phyloP scores from a whole-genome alignment of 345 rosid species.

The Viola odorata region DNA sequence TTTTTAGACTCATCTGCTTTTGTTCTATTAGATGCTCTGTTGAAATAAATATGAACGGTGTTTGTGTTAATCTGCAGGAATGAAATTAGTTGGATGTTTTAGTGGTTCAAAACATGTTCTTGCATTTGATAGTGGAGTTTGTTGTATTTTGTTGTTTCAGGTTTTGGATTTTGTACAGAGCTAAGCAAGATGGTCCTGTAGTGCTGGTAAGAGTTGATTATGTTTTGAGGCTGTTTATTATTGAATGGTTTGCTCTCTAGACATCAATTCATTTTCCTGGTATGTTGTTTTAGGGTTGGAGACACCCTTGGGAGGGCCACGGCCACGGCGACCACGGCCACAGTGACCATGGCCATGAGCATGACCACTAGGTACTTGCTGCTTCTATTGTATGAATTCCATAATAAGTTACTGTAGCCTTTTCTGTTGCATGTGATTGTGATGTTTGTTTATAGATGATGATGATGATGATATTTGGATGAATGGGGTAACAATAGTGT shows the following conservation, averaged over 20 bases:
- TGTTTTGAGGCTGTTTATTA: neutral
- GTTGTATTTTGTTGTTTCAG: conserved; percentile 34
- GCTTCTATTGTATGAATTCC: too few species aligned
- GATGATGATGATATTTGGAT: too few species aligned
- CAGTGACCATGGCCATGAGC: conserved; percentile 48
- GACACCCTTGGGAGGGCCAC: conserved; percentile 99
- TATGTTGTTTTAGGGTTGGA: conserved; percentile 61
- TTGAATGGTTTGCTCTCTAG: neutral
- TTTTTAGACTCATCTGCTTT: neutral
- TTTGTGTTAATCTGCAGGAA: neutral
- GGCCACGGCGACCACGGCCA: too few species aligned
- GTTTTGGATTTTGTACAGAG: conserved; percentile 95
- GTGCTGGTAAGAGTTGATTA: conserved; percentile 53
- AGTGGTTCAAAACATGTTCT: neutral
- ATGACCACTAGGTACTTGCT: conserved; percentile 47
- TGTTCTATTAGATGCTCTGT: neutral
- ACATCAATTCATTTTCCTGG: neutral
- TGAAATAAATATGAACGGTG: neutral
- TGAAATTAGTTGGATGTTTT: neutral
- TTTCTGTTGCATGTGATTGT: too few species aligned
- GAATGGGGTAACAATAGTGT: too few species aligned
- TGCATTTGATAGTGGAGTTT: neutral
- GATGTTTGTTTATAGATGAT: too few species aligned
- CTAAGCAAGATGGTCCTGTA: conserved; percentile 94
- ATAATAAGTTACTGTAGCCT: too few species aligned